Evolutionary conservation across 108 stramenopile genomes (phyloP).

Genomic region (Cyclotella distinguenda): DNA sequence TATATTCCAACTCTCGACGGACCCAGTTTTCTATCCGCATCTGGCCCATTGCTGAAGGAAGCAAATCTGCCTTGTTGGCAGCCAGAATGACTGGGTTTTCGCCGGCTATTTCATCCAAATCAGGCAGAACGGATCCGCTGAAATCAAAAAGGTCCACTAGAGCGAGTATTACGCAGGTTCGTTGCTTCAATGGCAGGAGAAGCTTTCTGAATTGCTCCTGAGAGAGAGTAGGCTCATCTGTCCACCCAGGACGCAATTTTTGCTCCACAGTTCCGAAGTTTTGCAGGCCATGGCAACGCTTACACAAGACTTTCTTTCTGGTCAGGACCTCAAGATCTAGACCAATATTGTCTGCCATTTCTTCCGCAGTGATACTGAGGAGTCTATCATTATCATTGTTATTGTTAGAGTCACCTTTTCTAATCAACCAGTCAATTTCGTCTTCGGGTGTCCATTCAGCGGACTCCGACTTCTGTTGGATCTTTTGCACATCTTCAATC

Average conservation of each 20-base stretch:
- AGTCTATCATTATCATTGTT: conserved; percentile 24
- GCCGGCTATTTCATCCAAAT: conserved; percentile 86
- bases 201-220: conserved; percentile 81
- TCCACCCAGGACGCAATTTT: conserved; percentile 81
- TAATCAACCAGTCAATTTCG: conserved; percentile 83
- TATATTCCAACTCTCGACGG: conserved; percentile 83
- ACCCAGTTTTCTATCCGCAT: conserved; percentile 86
- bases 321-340: conserved; percentile 67
- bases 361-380: conserved; percentile 57
- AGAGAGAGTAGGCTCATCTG: conserved; percentile 77
- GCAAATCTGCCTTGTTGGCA: conserved; percentile 87
- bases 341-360: conserved; percentile 69
- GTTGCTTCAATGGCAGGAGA: conserved; percentile 64
- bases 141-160: conserved; percentile 91
- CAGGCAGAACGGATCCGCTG: conserved; percentile 81
- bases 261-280: conserved; percentile 82
- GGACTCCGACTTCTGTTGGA: conserved; percentile 75
- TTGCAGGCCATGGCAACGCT: conserved; percentile 82
- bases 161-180: conserved; percentile 80
- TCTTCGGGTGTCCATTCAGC: conserved; percentile 83
- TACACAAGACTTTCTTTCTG: conserved; percentile 79
- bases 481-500: conserved; percentile 74
- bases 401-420: conserved; percentile 40
- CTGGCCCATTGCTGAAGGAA: conserved; percentile 82
- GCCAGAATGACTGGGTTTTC: conserved; percentile 90